phyloP scores from a whole-genome alignment of 768 basidiomycete genomes.

The Piloderma croceum region DNA sequence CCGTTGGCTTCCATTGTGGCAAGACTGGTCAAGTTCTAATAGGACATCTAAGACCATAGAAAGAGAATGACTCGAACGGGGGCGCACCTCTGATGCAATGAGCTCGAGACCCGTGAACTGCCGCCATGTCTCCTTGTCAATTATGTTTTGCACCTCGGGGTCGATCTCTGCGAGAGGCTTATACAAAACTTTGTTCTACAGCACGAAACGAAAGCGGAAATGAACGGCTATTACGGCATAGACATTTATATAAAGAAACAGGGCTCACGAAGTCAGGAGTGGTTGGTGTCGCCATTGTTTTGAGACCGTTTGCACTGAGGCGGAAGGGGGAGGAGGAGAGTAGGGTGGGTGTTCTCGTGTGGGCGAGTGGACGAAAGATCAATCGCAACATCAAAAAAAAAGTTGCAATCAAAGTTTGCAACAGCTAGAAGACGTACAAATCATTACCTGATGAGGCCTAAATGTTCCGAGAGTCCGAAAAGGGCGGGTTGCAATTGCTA shows the following conservation, averaged over 20 bases:
- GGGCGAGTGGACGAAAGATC: constrained; percentile 22
- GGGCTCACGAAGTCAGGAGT: constrained; percentile 61
- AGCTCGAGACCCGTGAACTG: constrained; percentile 97
- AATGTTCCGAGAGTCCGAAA: no score
- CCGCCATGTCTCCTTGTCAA: constrained; percentile 98
- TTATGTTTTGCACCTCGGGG: constrained; percentile 93
- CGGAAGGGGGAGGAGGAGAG: constrained; percentile 14
- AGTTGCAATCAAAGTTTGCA: constrained; percentile 7
- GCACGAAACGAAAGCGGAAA: neutral
- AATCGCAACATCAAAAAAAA: constrained; percentile 24
- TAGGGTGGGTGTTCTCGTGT: constrained; percentile 27
- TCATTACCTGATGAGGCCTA: no score
- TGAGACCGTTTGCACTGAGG: constrained; percentile 30
- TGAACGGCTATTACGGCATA: constrained; percentile 1
- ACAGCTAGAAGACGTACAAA: no score
- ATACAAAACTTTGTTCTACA: constrained; percentile 90
- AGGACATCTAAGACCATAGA: constrained; percentile 1
- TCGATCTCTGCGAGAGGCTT: constrained; percentile 83
- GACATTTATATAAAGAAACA: neutral
- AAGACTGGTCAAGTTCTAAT: constrained; percentile 92
- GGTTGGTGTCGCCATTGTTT: constrained; percentile 55
- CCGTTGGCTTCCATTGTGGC: constrained; percentile 98
- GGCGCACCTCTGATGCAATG: constrained; percentile 89
- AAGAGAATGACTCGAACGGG: constrained; percentile 3
- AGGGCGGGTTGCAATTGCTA: no score